A percentile compares a stretch with the other conserved stretches of the same genome.
These are phyloP conservation scores for Garcileccinum viscosum DNA, from an alignment of 1,284 basidiomycete species.

Conservation along the genomic window DNA sequence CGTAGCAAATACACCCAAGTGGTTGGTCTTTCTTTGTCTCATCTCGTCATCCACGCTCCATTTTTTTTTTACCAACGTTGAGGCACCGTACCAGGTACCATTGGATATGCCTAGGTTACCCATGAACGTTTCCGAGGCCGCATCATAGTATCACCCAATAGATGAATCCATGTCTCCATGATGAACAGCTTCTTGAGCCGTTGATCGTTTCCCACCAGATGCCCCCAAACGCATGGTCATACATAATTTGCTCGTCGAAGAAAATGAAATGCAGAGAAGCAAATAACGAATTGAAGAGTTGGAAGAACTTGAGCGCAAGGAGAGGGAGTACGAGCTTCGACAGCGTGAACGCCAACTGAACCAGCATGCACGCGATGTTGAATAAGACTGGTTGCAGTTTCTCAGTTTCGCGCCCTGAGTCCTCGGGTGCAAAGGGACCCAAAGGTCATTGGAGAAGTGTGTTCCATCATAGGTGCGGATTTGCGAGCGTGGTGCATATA, in stretches of 20 bases:
- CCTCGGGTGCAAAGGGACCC: constrained; percentile 27
- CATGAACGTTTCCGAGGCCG: constrained; percentile 69
- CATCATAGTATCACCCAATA: constrained; percentile 61
- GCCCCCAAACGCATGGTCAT: constrained; percentile 15
- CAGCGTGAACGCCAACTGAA: constrained; percentile 67
- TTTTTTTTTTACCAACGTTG: constrained; percentile 45
- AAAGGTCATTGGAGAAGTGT: constrained; percentile 32
- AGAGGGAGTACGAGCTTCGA: constrained; percentile 60
- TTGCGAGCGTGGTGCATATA: constrained; percentile 55
- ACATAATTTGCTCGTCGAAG: constrained; percentile 34
- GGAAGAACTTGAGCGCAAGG: constrained; percentile 55
- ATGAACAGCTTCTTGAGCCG: constrained; percentile 37
- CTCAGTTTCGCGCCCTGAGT: constrained; percentile 39
- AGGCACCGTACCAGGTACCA: constrained; percentile 58
- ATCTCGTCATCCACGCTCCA: constrained; percentile 8
- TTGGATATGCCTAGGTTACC: constrained; percentile 67
- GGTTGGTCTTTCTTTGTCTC: constrained; percentile 46
- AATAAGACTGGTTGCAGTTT: constrained; percentile 53
- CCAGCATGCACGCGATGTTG: constrained; percentile 57
- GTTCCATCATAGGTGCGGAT: constrained; percentile 41
- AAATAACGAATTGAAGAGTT: constrained; percentile 57
- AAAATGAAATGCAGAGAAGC: constrained; percentile 42
- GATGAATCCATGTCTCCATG: constrained; percentile 47
- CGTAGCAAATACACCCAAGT: constrained; percentile 63
- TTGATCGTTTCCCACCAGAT: constrained; percentile 34